Evolutionary conservation across 2,329 filamentous ascomycete species (phyloP).

Genomic region (Penicillium vulpinum): DNA sequence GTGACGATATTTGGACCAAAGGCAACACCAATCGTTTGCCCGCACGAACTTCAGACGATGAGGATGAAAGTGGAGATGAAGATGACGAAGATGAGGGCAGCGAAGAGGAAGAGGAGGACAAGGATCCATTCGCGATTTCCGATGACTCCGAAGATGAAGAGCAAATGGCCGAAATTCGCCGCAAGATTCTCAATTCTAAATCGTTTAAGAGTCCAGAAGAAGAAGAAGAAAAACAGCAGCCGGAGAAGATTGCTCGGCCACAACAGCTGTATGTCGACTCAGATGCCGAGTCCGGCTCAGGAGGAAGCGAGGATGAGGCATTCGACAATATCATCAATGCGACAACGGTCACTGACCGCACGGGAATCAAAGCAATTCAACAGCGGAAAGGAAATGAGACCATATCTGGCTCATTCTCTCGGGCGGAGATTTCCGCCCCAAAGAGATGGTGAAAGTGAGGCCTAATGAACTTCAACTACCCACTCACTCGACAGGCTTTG

Average conservation of each 20-base stretch:
- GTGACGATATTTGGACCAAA: slow-evolving; percentile 80
- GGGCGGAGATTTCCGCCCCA: slow-evolving; percentile 51
- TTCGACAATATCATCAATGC: slow-evolving; percentile 94
- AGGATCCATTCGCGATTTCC: slow-evolving; percentile 74
- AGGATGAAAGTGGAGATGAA: slow-evolving; percentile 48
- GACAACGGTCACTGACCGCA: slow-evolving; percentile 82
- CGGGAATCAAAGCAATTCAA: slow-evolving; percentile 68
- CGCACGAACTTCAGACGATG: slow-evolving; percentile 55
- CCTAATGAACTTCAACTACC: not conserved
- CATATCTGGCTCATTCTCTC: slow-evolving; percentile 51
- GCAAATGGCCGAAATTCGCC: slow-evolving; percentile 88
- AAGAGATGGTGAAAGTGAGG: slow-evolving; percentile 42
- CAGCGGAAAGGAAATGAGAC: slow-evolving; percentile 53
- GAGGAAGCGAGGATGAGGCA: slow-evolving; percentile 65
- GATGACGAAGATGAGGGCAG: slow-evolving; percentile 48
- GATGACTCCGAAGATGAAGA: slow-evolving; percentile 80
- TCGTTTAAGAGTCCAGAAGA: slow-evolving; percentile 67
- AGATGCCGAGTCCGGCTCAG: slow-evolving; percentile 70
- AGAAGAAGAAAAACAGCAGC: slow-evolving; percentile 53
- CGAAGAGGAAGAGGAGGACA: slow-evolving; percentile 49
- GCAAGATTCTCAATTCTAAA: slow-evolving; percentile 87
- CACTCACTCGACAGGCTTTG: too few species aligned
- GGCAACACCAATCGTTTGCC: slow-evolving; percentile 78
- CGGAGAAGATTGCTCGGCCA: slow-evolving; percentile 63
- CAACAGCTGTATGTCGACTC: slow-evolving; percentile 58